A percentile compares a stretch with the other conserved stretches of the same genome.
These are phyloP conservation scores for Alternaria sp. DNA, from an alignment of 2,329 filamentous ascomycete species.

Conservation along the genomic window DNA sequence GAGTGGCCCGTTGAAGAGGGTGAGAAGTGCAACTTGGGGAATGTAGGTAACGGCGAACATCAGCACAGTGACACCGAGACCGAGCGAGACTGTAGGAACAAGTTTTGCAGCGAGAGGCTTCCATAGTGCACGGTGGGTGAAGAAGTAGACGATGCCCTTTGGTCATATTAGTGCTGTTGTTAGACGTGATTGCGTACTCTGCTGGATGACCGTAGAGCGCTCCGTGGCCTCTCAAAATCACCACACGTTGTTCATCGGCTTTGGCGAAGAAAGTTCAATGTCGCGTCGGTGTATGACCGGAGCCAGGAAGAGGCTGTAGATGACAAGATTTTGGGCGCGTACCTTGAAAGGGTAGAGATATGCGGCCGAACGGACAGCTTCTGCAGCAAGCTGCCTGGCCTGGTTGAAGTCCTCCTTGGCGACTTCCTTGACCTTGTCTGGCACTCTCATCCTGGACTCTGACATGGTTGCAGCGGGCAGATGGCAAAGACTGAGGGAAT, in stretches of 20 bases:
- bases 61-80: slow-evolving; percentile 72
- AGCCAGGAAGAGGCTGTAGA: not conserved
- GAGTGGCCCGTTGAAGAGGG: slow-evolving; percentile 84
- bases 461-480: slow-evolving; percentile 24
- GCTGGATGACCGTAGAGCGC: not conserved
- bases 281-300: not conserved
- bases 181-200: not conserved
- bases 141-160: slow-evolving; percentile 68
- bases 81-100: slow-evolving; percentile 71
- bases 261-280: not conserved
- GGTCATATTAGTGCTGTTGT: slow-evolving; percentile 11
- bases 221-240: not conserved
- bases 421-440: slow-evolving; percentile 64
- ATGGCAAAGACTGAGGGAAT: slow-evolving; percentile 12
- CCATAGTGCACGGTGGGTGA: slow-evolving; percentile 66
- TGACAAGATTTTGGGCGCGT: slow-evolving; percentile 18
- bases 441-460: slow-evolving; percentile 40
- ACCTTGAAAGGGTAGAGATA: slow-evolving; percentile 87
- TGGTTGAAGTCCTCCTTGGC: slow-evolving; percentile 75
- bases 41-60: slow-evolving; percentile 92
- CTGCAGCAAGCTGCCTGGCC: slow-evolving; percentile 68
- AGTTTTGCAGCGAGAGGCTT: slow-evolving; percentile 66
- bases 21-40: slow-evolving; percentile 82
- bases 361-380: slow-evolving; percentile 77
- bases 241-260: not conserved